A percentile compares a stretch with the other conserved stretches of the same genome.
Conservation (phyloP, 371 early-diverging fungal genomes). For the Haplosporangium sp. region DNA sequence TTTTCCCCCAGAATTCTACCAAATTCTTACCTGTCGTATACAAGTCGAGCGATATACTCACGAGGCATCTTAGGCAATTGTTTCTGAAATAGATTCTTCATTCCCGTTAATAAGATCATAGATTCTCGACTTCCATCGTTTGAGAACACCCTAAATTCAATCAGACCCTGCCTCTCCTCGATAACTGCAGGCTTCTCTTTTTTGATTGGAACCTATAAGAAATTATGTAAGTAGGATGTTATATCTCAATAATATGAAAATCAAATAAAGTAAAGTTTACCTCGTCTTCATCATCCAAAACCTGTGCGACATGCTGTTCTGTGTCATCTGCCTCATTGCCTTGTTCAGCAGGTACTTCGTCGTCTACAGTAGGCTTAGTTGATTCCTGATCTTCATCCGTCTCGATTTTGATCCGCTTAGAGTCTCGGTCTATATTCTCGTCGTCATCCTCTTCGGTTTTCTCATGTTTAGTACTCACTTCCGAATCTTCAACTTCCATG, state of each 20-base stretch:
- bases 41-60: slow-evolving; percentile 98
- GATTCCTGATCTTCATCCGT: slow-evolving; percentile 29
- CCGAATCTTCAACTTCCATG: slow-evolving; percentile 22
- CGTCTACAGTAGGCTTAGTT: slow-evolving; percentile 17
- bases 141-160: slow-evolving; percentile 72
- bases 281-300: slow-evolving; percentile 47
- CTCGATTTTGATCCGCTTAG: slow-evolving; percentile 56
- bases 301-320: slow-evolving; percentile 32
- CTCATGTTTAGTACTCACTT: slow-evolving; percentile 25
- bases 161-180: slow-evolving; percentile 79
- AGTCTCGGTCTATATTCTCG: slow-evolving; percentile 7
- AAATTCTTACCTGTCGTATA: slow-evolving; percentile 85
- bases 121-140: slow-evolving; percentile 84
- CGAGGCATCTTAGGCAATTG: slow-evolving; percentile 99
- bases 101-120: slow-evolving; percentile 90
- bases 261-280: neutral
- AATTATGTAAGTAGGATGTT: neutral
- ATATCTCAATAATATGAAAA: neutral
- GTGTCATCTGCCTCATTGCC: slow-evolving; percentile 49
- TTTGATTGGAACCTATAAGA: slow-evolving; percentile 42
- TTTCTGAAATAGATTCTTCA: slow-evolving; percentile 97
- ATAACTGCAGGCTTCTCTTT: slow-evolving; percentile 60
- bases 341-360: slow-evolving; percentile 28
- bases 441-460: slow-evolving; percentile 24
- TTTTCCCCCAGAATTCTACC: neutral